Conservation (phyloP, 768 basidiomycete genomes). For the Termitomyces heimii region DNA sequence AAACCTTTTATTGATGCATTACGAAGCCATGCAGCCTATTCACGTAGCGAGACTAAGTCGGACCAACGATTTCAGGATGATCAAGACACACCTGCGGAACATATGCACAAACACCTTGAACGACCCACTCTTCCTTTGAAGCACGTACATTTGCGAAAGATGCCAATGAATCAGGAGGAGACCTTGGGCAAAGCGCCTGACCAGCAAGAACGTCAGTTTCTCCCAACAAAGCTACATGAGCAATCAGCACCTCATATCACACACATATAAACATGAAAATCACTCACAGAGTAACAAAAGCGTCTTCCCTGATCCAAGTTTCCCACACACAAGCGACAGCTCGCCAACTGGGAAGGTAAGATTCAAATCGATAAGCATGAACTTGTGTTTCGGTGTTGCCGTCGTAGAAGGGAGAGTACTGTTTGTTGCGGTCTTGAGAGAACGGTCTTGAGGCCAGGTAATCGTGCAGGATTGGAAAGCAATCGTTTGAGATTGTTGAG, state of each 20-base stretch:
- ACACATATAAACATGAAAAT: background rate
- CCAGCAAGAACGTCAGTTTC: constrained; percentile 84
- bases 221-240: constrained; percentile 62
- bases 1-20: constrained; percentile 59
- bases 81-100: constrained; percentile 62
- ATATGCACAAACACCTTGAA: constrained; percentile 77
- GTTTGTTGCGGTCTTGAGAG: constrained; percentile 20
- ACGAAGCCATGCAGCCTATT: constrained; percentile 58
- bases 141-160: constrained; percentile 39
- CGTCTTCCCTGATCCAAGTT: constrained; percentile 87
- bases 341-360: constrained; percentile 75
- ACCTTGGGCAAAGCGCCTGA: constrained; percentile 77
- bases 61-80: background rate
- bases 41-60: background rate
- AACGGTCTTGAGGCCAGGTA: constrained; percentile 84
- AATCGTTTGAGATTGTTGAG: constrained; percentile 53
- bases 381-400: constrained; percentile 73
- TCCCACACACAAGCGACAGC: constrained; percentile 82
- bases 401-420: constrained; percentile 47
- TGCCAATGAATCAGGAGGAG: constrained; percentile 75
- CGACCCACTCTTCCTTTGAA: constrained; percentile 64
- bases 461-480: constrained; percentile 81
- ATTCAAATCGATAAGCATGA: constrained; percentile 73
- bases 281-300: constrained; percentile 61
- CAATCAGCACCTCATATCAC: constrained; percentile 4